Conservation (phyloP, 2,329 filamentous ascomycete genomes). For the Fulvia fulva region DNA sequence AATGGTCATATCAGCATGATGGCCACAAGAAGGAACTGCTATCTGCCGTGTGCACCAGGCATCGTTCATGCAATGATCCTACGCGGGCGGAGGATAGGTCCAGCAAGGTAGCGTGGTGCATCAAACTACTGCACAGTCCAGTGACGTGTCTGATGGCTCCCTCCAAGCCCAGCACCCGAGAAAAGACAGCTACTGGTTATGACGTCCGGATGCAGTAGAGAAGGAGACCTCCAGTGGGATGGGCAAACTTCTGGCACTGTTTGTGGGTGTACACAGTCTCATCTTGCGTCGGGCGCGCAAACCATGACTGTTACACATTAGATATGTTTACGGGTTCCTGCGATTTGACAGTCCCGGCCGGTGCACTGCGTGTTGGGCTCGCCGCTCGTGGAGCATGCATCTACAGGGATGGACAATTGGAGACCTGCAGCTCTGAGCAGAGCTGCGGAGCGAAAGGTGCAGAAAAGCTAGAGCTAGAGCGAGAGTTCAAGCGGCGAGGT, state of each 20-base stretch:
- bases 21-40: slow-evolving; percentile 1
- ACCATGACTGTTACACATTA: slow-evolving; percentile 6
- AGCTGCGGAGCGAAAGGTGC: background rate
- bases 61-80: slow-evolving; percentile 19
- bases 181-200: slow-evolving; percentile 4
- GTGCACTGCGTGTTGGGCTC: slow-evolving; percentile 10
- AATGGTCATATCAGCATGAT: background rate
- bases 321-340: slow-evolving; percentile 21
- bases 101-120: slow-evolving; percentile 3
- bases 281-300: background rate
- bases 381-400: slow-evolving; percentile 4
- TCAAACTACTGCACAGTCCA: slow-evolving; percentile 7
- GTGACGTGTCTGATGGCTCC: slow-evolving; percentile 11
- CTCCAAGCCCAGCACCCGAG: slow-evolving; percentile 9
- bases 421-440: background rate
- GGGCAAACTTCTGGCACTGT: slow-evolving; percentile 13
- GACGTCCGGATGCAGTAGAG: slow-evolving; percentile 17
- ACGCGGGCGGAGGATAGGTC: background rate
- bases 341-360: slow-evolving; percentile 20
- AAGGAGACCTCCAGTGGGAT: slow-evolving; percentile 5
- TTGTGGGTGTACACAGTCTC: slow-evolving; percentile 6
- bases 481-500: background rate
- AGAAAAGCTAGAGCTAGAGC: slow-evolving; percentile 1
- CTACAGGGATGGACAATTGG: background rate
- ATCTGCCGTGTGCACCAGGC: slow-evolving; percentile 16